Percentiles rank a stretch among this genome's conserved stretches.
Conservation (phyloP, 202 grass and related monocot species). For the Eragrostis tef region DNA sequence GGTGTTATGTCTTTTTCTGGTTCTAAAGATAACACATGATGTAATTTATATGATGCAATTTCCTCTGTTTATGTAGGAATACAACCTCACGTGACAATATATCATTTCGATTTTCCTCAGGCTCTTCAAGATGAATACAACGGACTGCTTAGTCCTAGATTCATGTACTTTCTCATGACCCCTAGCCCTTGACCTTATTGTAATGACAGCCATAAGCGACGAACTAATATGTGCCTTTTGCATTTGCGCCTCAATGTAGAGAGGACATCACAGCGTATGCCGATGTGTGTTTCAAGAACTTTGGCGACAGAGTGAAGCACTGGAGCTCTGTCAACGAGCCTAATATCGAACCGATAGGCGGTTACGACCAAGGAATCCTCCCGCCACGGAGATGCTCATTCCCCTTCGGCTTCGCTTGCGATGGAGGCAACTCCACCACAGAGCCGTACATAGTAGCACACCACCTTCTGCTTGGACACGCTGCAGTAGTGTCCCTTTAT, state of each 20-base stretch:
- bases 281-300: conserved; percentile 88
- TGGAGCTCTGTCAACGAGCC: conserved; percentile 89
- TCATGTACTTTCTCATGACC: conserved; percentile 58
- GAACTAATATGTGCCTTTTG: conserved; percentile 2
- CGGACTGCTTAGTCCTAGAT: conserved; percentile 68
- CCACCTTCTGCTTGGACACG: conserved; percentile 81
- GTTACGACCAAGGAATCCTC: conserved; percentile 64
- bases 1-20: not conserved
- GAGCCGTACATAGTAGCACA: conserved; percentile 77
- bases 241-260: conserved; percentile 42
- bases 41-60: not conserved
- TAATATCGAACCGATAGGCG: conserved; percentile 71
- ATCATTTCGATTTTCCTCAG: conserved; percentile 92
- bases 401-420: conserved; percentile 67
- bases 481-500: conserved; percentile 75
- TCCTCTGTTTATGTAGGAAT: conserved; percentile 64
- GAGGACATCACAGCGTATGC: conserved; percentile 86
- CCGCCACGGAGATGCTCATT: conserved; percentile 73
- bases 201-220: not conserved
- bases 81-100: conserved; percentile 84
- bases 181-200: not conserved
- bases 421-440: conserved; percentile 71
- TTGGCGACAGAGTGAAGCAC: conserved; percentile 79
- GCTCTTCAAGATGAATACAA: conserved; percentile 79
- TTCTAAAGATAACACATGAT: not conserved